Base-by-base conservation (phyloP, 805 yeast species). In the Kluyveromyces lactis region DNA sequence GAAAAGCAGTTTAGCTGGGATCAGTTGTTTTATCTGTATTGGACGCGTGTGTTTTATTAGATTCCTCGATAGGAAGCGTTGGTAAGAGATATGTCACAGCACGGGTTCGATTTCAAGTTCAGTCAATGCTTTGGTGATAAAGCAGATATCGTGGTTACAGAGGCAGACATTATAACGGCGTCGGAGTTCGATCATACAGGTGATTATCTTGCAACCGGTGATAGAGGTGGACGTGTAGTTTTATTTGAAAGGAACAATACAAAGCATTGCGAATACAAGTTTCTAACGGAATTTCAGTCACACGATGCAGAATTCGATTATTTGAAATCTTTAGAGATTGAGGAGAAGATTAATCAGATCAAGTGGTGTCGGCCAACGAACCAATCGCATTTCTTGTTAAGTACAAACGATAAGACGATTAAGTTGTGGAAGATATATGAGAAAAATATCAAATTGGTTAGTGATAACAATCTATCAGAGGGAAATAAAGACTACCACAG, bases 281-380 rank as follows among this genome's bases (percentile, higher is more conserved):
- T 92, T 65, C 81, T 85, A 56, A 92, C 97, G 16, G 99, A 92
- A 62, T 92, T 92, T 64, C 99, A 92, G 69, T 77, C 87, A 58
- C 99, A 92, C 65, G 99, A 92, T 64, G 97, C 97, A 8, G 98
- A 92, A 63, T 92, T 92, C 57, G 99, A 92, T 65, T 92, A 92
- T 66, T 72, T 92, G 48, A 92, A 94, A 66, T 83, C 95, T 18
- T 70, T 92, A 49, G 98, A 94, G 64, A 94, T 92, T 56, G 98
- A 92, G 65, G 99, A 92, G 67, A 90, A 90, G 63, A 94, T 92
- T 64, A 92, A 92, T 68, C 90, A 92, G 66, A 90, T 94, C 61
- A 86, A 87, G 64, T 92, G 99, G 99, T 75, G 95, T 55, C 79
- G 75, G 52, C 78, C 94, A 46, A 79, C 82, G 37, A 90, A 87